Evolutionary conservation across 208 protist genomes (phyloP).

Genomic region (Trypanosoma congolense): DNA sequence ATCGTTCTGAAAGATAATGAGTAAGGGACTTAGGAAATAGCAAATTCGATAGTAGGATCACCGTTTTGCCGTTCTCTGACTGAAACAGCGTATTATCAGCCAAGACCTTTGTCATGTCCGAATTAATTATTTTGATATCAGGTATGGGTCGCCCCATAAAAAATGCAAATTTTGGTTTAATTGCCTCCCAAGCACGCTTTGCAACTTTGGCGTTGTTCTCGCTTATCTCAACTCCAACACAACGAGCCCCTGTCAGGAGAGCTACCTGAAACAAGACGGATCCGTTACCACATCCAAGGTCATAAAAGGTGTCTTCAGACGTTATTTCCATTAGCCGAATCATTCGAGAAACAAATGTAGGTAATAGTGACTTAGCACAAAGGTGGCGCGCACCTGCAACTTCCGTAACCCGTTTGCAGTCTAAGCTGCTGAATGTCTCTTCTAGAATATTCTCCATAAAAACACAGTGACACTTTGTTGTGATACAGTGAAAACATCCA

Average conservation of each 20-base stretch:
- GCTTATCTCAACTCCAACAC: slow-evolving; percentile 58
- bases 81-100: slow-evolving; percentile 30
- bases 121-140: slow-evolving; percentile 61
- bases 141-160: slow-evolving; percentile 26
- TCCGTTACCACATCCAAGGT: slow-evolving; percentile 70
- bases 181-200: slow-evolving; percentile 29
- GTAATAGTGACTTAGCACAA: slow-evolving; percentile 65
- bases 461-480: slow-evolving; percentile 41
- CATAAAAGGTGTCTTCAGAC: slow-evolving; percentile 51
- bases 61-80: slow-evolving; percentile 38
- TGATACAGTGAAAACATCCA: slow-evolving; percentile 61
- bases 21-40: slow-evolving; percentile 61
- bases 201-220: slow-evolving; percentile 55
- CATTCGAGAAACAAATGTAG: slow-evolving; percentile 58
- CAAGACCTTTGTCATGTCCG: slow-evolving; percentile 54
- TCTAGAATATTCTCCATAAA: slow-evolving; percentile 44
- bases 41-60: slow-evolving; percentile 67
- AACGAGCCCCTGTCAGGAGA: slow-evolving; percentile 49
- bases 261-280: slow-evolving; percentile 71
- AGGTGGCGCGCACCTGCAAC: slow-evolving; percentile 51
- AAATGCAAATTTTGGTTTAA: slow-evolving; percentile 28
- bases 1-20: slow-evolving; percentile 54
- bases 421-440: slow-evolving; percentile 35
- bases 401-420: slow-evolving; percentile 64
- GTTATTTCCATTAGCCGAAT: slow-evolving; percentile 44